Base-by-base conservation (phyloP, 306 rosid genomes). In the Oemleria cerasiformis region DNA sequence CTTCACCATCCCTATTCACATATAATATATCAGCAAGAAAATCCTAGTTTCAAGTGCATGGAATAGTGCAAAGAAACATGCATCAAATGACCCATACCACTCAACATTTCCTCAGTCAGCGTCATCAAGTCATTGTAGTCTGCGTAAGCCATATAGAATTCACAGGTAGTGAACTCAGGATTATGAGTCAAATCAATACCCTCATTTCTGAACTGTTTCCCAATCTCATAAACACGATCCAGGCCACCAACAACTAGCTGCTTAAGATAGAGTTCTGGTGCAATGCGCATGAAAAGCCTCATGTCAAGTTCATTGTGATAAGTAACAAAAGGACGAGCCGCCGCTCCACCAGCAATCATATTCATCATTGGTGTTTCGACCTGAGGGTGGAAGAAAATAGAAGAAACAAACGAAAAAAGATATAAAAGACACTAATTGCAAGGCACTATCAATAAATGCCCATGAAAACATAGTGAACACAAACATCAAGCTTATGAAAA, bases 361-460 rank as follows among this genome's bases (percentile, higher is more conserved):
- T 91, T 94, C 98, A 94, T 87, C 97, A 94, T 94, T 45, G 99
- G 99, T 45, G 99, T 91, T 87, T 94, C 99, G 72, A 94, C 99
- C 99, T 94, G 70, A 68, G 43, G 68, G 75, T 49, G 36, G 36
- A 6, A 25, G 59, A 68, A 78, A 67, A 56, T 10, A 50, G 48
- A 73, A 73, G 47, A 13, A 67, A 54, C 19, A 8, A 47, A 9
- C 17, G 36, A 30, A 30, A 30, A 72, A 16, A 13, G 17, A 15
- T 2, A 60, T 8, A 59, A 36, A 48, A 0, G n/a, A 50, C 16
- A 62, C 23, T 16, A 14, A 8, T 9, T 16, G 8, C 23, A 41
- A 10, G 11, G 23, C 42, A 19, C 16, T 12, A 39, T 60, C 40
- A 66, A 43, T 49, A 48, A 14, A 53, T 5, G 6, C 13, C 61